phyloP scores from a whole-genome alignment of 1,284 basidiomycete genomes.

The Sphaerobolus stellatus region DNA sequence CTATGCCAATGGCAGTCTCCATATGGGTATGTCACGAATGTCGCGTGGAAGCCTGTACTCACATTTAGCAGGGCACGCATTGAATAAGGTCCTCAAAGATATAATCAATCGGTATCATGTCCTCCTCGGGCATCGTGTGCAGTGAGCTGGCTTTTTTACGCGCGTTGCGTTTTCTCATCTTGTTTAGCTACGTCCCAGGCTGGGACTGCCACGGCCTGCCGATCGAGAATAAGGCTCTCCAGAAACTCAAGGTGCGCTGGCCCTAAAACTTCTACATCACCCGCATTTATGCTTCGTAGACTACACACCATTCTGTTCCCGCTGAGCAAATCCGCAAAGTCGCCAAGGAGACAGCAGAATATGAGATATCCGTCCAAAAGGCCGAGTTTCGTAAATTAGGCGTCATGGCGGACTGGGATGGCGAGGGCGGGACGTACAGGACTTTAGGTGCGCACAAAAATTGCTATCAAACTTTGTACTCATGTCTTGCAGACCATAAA shows the following conservation, averaged over 20 bases:
- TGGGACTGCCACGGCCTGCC: conserved; percentile 99
- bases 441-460: conserved; percentile 65
- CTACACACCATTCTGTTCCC: background rate
- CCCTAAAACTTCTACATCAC: background rate
- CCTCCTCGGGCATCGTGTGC: conserved; percentile 73
- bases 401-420: conserved; percentile 91
- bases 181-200: conserved; percentile 82
- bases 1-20: conserved; percentile 94
- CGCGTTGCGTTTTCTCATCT: background rate
- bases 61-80: conserved; percentile 73
- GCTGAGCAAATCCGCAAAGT: conserved; percentile 61
- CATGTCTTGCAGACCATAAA: conserved; percentile 57
- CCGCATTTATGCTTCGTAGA: conserved; percentile 1
- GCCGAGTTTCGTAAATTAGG: conserved; percentile 81
- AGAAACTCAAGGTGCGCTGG: conserved; percentile 63
- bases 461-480: conserved; percentile 6
- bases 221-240: conserved; percentile 90
- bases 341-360: conserved; percentile 72
- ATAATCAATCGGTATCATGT: conserved; percentile 92
- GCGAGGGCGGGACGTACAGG: conserved; percentile 73
- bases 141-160: conserved; percentile 52
- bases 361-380: conserved; percentile 78
- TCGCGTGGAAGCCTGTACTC: background rate
- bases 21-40: conserved; percentile 70
- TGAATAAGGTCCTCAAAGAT: conserved; percentile 98